Base-by-base conservation (phyloP, 2,329 filamentous ascomycete genomes). In the Phaeosphaeria sp. region DNA sequence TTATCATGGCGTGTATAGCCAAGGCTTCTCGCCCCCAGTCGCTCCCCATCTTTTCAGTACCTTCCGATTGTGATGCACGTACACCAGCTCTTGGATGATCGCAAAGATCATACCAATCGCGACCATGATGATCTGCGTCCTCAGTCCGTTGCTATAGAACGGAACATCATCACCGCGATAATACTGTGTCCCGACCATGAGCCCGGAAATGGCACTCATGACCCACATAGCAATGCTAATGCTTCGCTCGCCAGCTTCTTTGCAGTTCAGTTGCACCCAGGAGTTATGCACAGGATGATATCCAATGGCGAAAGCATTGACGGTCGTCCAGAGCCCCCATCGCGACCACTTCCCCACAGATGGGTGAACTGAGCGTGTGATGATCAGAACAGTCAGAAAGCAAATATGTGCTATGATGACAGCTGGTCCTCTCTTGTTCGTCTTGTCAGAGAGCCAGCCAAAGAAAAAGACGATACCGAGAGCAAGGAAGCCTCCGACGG, bases 231-330 rank as follows among this genome's bases (percentile, higher is more conserved):
- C 82, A 47, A 85, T 79, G 20, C 74, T 77, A 50, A 85, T 82
- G 59, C 81, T 84, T 52, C 82, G 68, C 65, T 84, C 82, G 4
- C 78, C 68, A 0, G 79, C 65, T 18, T 80, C 79, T 15, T 71
- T 73, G 61, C 83, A 84, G 60, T 85, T 86, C 6, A 84, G 69
- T 64, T 84, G 81, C 18, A 83, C 72, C 83, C 82, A 85, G 0
- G 81, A 78, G 66, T 85, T 85, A 53, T 84, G 82, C 0, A 83
- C 76, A 0, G 83, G 83, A 66, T 85, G 83, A 59, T 85, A 85
- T 0, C 83, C 81, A 8, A 85, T 83, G 0, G 83, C 81, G 39
- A 85, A 79, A 1, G 73, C 73, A 65, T 85, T 85, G 2, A 84
- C 77, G 0, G 75, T 74, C 2, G 83, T 85, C 83, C 83, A 85